These are phyloP conservation scores for Ogataea nonfermentans DNA, from an alignment of 805 yeast genomes.

Conservation along the genomic window DNA sequence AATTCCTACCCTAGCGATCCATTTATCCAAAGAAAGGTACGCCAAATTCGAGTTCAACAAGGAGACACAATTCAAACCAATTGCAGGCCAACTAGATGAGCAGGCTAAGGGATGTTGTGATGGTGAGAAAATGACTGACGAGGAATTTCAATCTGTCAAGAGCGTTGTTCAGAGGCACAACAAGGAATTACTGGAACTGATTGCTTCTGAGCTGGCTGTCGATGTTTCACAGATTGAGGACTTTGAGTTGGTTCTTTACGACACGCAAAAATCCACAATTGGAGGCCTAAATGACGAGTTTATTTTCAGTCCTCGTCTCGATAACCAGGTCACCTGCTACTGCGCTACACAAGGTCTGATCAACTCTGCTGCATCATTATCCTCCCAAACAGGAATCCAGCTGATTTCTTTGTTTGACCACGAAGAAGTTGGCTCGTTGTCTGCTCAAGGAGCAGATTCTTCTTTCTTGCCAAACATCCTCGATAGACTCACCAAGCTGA, in stretches of 20 bases:
- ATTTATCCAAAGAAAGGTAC: constrained; percentile 74
- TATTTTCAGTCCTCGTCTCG: constrained; percentile 87
- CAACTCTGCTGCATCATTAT: constrained; percentile 38
- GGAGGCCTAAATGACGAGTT: constrained; percentile 93
- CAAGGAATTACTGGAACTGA: constrained; percentile 59
- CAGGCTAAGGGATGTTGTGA: constrained; percentile 42
- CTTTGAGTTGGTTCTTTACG: constrained; percentile 83
- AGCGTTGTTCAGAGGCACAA: constrained; percentile 74
- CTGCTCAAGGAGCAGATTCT: constrained; percentile 97
- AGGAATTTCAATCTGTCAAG: constrained; percentile 63
- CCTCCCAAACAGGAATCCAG: constrained; percentile 56
- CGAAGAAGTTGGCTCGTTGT: constrained; percentile 90
- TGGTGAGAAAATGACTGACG: constrained; percentile 48
- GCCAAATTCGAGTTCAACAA: constrained; percentile 83
- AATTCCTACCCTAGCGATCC: constrained; percentile 94
- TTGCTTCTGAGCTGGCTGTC: constrained; percentile 65
- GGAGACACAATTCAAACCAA: constrained; percentile 83
- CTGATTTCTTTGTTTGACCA: constrained; percentile 87
- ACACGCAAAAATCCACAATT: constrained; percentile 74
- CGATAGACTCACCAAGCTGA: constrained; percentile 57
- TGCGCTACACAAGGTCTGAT: constrained; percentile 73
- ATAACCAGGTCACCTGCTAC: constrained; percentile 85
- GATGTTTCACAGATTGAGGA: constrained; percentile 67
- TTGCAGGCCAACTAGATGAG: constrained; percentile 53
- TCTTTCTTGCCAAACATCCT: constrained; percentile 80